A percentile compares a stretch with the other conserved stretches of the same genome.
Evolutionary conservation across 495 filamentous ascomycete genomes (phyloP).

Genomic region (Mycothermus thermophilus): DNA sequence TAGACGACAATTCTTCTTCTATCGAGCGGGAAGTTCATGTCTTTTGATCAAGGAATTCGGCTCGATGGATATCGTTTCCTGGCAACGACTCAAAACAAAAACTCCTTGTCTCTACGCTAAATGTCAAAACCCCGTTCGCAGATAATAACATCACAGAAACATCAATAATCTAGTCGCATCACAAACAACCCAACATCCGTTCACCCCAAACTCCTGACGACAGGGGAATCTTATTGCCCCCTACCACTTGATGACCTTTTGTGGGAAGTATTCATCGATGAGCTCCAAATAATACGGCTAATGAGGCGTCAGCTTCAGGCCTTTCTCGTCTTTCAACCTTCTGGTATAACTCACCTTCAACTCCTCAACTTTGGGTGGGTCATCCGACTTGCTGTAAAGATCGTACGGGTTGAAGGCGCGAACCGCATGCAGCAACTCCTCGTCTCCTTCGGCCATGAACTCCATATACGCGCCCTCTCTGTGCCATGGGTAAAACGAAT

Average conservation of each 20-base stretch:
- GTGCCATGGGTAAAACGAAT: slow-evolving; percentile 88
- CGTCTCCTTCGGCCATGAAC: slow-evolving; percentile 71
- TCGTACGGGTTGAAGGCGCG: slow-evolving; percentile 85
- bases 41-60: no score
- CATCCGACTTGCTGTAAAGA: slow-evolving; percentile 83
- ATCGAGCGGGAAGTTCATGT: no score
- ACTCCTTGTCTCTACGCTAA: no score
- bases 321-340: not conserved
- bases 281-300: slow-evolving; percentile 72
- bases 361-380: slow-evolving; percentile 56
- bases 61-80: no score
- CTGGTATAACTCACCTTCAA: slow-evolving; percentile 40
- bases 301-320: not conserved
- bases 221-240: no score
- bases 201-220: no score
- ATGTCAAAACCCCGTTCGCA: no score
- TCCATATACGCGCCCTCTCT: slow-evolving; percentile 58
- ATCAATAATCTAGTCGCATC: no score
- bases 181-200: no score
- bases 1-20: no score
- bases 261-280: slow-evolving; percentile 74
- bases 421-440: slow-evolving; percentile 64
- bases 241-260: slow-evolving; percentile 65
- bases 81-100: no score
- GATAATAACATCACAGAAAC: no score